Evolutionary conservation across 371 early-diverging fungal genomes (phyloP).

Genomic region (Lichtheimia ramosa): DNA sequence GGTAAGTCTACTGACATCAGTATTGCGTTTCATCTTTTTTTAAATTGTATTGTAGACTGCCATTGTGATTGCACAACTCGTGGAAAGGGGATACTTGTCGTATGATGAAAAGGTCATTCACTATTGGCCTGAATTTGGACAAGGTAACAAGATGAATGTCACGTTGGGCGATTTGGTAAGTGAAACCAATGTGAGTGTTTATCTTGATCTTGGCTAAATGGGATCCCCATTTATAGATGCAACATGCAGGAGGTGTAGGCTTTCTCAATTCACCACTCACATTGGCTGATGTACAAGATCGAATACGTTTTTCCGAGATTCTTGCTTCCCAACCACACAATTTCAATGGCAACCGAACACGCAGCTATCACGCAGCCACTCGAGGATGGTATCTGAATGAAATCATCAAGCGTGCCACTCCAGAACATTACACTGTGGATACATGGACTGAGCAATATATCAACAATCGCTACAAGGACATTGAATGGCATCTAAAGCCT

Average conservation of each 20-base stretch:
- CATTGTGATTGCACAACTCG: slow-evolving; percentile 60
- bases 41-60: slow-evolving; percentile 22
- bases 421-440: slow-evolving; percentile 49
- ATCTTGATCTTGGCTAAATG: neutral
- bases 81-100: slow-evolving; percentile 55
- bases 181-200: neutral
- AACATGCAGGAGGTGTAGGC: slow-evolving; percentile 66
- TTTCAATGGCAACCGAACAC: slow-evolving; percentile 49
- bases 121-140: slow-evolving; percentile 81
- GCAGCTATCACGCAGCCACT: slow-evolving; percentile 66
- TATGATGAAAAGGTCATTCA: slow-evolving; percentile 54
- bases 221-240: slow-evolving; percentile 31
- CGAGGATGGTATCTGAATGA: slow-evolving; percentile 77
- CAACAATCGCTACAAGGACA: slow-evolving; percentile 21
- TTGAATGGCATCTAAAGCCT: slow-evolving; percentile 60
- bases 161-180: slow-evolving; percentile 54
- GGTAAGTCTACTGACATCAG: slow-evolving; percentile 24
- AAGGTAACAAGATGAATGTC: slow-evolving; percentile 72
- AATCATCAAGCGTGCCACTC: slow-evolving; percentile 57
- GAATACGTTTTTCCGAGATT: slow-evolving; percentile 26
- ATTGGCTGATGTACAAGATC: slow-evolving; percentile 26
- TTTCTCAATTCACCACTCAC: slow-evolving; percentile 48
- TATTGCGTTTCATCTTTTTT: neutral
- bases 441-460: slow-evolving; percentile 53
- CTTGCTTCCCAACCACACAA: slow-evolving; percentile 66